A percentile compares a stretch with the other conserved stretches of the same genome.
phyloP scores from a whole-genome alignment of 2,329 filamentous ascomycete genomes.

The Rhynchosporium secalis region DNA sequence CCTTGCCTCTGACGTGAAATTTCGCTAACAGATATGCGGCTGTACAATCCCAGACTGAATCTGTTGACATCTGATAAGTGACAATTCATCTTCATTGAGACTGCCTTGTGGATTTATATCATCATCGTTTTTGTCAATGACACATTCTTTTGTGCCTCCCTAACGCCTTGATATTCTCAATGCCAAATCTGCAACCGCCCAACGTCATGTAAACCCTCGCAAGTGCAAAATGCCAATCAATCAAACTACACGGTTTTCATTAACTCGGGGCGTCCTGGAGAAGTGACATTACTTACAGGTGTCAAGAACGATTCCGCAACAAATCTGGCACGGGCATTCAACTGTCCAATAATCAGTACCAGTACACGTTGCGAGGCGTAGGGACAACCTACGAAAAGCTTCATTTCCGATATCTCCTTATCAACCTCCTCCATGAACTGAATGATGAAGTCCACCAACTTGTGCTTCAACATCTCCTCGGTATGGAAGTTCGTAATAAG shows the following conservation, averaged over 20 bases:
- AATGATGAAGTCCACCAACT: constrained; percentile 98
- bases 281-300: constrained; percentile 58
- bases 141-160: constrained; percentile 16
- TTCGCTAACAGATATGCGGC: neutral
- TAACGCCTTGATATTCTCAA: constrained; percentile 18
- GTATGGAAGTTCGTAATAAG: constrained; percentile 98
- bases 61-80: no score
- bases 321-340: constrained; percentile 95
- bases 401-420: constrained; percentile 99
- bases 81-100: constrained; percentile 2
- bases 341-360: constrained; percentile 52
- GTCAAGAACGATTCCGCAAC: constrained; percentile 98
- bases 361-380: neutral
- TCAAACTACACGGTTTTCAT: constrained; percentile 31
- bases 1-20: neutral
- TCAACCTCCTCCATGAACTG: constrained; percentile 99
- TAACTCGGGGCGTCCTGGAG: neutral
- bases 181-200: constrained; percentile 10
- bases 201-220: constrained; percentile 11
- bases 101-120: neutral
- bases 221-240: constrained; percentile 24
- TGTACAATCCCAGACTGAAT: neutral
- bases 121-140: constrained; percentile 11
- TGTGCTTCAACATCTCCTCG: constrained; percentile 98
- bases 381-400: constrained; percentile 79